phyloP scores from a whole-genome alignment of 345 rosid species.

The Arabis alpina region DNA sequence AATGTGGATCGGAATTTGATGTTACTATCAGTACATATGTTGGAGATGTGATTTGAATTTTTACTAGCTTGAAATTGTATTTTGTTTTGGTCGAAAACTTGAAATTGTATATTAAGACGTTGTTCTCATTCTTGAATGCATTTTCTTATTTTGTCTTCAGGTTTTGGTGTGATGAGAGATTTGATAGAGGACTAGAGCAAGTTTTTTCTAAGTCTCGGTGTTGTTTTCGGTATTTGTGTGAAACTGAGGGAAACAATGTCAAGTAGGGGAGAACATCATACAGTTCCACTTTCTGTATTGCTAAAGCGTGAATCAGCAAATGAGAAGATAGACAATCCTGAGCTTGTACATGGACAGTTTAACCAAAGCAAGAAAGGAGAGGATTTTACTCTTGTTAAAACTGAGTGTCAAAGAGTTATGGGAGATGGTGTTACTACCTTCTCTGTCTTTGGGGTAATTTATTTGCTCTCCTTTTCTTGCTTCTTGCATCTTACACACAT shows the following conservation, averaged over 20 bases:
- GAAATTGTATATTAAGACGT: not conserved
- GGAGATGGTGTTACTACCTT: constrained; percentile 86
- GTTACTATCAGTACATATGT: too few species aligned
- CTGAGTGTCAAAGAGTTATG: constrained; percentile 75
- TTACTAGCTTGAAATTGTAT: constrained; percentile 38
- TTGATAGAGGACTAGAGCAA: constrained; percentile 43
- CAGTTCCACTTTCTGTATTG: constrained; percentile 87
- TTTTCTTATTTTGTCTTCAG: constrained; percentile 27
- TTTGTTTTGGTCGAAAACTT: too few species aligned
- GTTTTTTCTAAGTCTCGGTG: not conserved
- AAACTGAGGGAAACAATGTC: constrained; percentile 50
- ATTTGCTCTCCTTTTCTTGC: constrained; percentile 13
- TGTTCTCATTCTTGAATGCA: constrained; percentile 8
- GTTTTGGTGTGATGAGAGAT: constrained; percentile 23
- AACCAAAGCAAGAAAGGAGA: constrained; percentile 98
- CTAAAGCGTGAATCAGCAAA: constrained; percentile 85
- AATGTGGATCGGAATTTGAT: constrained; percentile 35
- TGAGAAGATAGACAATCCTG: constrained; percentile 84
- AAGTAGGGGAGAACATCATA: constrained; percentile 67
- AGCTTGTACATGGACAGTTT: constrained; percentile 76
- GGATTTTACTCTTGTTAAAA: constrained; percentile 74
- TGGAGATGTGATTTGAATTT: not conserved
- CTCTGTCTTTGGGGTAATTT: constrained; percentile 81
- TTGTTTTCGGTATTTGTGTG: not conserved
- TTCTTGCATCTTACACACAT: not conserved